Conservation (phyloP, 176 grass and related monocot species). For the Carex pumila region DNA sequence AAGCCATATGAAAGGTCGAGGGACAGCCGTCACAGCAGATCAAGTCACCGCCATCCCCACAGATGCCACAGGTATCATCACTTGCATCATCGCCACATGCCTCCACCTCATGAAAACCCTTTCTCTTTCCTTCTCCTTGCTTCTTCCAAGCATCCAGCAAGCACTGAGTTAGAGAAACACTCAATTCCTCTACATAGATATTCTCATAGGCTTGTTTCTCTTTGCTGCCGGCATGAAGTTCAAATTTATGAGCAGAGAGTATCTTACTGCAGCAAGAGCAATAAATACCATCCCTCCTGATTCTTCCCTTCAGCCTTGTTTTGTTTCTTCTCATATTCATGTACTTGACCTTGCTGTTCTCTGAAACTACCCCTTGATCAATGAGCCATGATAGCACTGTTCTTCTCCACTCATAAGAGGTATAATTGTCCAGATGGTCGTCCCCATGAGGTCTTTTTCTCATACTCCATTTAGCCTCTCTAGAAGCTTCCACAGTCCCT, state of each 20-base stretch:
- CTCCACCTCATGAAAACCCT: constrained; percentile 67
- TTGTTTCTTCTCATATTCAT: constrained; percentile 63
- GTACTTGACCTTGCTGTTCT: constrained; percentile 62
- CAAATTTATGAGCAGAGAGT: constrained; percentile 65
- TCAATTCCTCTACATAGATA: constrained; percentile 52
- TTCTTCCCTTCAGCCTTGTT: constrained; percentile 56
- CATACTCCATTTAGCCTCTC: constrained; percentile 36
- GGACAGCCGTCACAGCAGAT: constrained; percentile 79
- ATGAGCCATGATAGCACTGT: constrained; percentile 94
- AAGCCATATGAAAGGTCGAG: constrained; percentile 86
- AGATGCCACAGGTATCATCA: constrained; percentile 65
- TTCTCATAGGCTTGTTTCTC: constrained; percentile 50
- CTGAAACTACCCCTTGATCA: constrained; percentile 65
- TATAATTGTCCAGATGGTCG: constrained; percentile 35
- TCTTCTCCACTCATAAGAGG: constrained; percentile 66
- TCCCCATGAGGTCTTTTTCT: constrained; percentile 36
- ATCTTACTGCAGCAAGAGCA: constrained; percentile 88
- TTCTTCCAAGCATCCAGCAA: constrained; percentile 79
- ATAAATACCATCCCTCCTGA: constrained; percentile 77
- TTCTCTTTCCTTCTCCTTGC: constrained; percentile 46
- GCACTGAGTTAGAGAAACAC: constrained; percentile 61
- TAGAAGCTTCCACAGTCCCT: constrained; percentile 27
- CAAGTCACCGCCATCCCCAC: constrained; percentile 87
- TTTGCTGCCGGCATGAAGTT: constrained; percentile 97
- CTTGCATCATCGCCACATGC: constrained; percentile 42